Evolutionary conservation across 768 basidiomycete species (phyloP).

Genomic region (Mycena vulgaris): DNA sequence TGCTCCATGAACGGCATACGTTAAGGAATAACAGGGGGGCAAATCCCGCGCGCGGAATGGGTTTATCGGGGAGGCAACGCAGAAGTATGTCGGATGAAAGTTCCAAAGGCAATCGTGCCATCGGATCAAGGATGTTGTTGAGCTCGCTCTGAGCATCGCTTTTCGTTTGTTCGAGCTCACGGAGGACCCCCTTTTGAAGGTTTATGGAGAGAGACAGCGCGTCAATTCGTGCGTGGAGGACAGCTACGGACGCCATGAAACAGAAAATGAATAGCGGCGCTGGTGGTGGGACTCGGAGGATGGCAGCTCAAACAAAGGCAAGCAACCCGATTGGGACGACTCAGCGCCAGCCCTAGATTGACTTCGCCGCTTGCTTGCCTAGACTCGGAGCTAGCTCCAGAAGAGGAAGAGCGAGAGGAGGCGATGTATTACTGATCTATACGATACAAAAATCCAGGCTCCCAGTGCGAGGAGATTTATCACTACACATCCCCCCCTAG

Average conservation of each 20-base stretch:
- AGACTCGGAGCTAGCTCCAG: too few species aligned
- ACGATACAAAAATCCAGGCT: too few species aligned
- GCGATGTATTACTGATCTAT: too few species aligned
- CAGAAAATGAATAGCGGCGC: too few species aligned
- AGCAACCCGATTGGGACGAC: too few species aligned
- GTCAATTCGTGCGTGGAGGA: background rate
- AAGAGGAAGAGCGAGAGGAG: too few species aligned
- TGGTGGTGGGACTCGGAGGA: too few species aligned
- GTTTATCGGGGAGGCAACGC: background rate
- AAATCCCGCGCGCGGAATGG: background rate
- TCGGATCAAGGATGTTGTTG: slow-evolving; percentile 3
- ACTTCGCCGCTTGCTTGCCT: too few species aligned
- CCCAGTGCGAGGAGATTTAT: too few species aligned
- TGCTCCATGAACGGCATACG: background rate
- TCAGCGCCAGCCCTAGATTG: too few species aligned
- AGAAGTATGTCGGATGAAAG: slow-evolving; percentile 11
- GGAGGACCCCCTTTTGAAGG: background rate
- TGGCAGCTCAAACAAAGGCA: too few species aligned
- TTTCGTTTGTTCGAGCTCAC: background rate
- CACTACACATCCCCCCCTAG: too few species aligned
- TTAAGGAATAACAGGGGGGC: background rate
- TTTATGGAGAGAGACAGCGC: background rate
- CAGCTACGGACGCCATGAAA: background rate
- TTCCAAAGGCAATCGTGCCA: slow-evolving; percentile 13
- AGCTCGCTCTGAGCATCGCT: background rate